Evolutionary conservation across 306 rosid genomes (phyloP).

Genomic region (Lathyrus oleraceus): DNA sequence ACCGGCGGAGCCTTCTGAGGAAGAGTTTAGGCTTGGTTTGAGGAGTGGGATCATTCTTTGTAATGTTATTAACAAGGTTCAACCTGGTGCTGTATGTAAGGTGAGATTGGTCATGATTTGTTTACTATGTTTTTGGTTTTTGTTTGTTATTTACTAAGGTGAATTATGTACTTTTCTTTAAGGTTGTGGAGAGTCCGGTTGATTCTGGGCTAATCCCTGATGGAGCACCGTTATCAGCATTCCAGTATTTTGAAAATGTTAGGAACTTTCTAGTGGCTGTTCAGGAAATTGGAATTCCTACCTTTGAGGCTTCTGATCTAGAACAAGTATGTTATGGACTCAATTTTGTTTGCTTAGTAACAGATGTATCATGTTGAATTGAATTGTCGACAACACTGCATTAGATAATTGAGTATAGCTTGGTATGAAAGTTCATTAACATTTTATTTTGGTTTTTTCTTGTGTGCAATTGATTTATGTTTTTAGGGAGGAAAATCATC

Average conservation of each 20-base stretch:
- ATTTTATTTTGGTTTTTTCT: conserved; percentile 12
- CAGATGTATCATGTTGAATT: conserved; percentile 5
- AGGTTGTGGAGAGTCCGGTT: conserved; percentile 95
- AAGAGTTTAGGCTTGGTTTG: conserved; percentile 92
- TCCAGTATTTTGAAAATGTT: conserved; percentile 91
- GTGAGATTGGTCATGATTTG: conserved; percentile 42
- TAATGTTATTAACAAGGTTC: conserved; percentile 80
- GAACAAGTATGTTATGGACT: conserved; percentile 74
- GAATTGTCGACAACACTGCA: conserved; percentile 2
- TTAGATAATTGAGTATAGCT: conserved; percentile 8
- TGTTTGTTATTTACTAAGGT: not conserved
- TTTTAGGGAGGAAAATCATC: conserved; percentile 87
- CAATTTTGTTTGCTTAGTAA: not conserved
- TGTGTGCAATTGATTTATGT: conserved; percentile 21
- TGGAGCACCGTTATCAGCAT: conserved; percentile 89
- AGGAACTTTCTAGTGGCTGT: conserved; percentile 85
- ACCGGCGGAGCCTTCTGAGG: conserved; percentile 97
- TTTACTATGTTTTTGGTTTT: not conserved
- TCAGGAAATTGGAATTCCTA: conserved; percentile 82
- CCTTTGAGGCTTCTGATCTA: conserved; percentile 93
- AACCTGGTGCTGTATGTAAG: conserved; percentile 84
- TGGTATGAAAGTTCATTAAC: conserved; percentile 1
- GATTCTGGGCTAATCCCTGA: conserved; percentile 77
- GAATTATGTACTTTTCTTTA: conserved; percentile 4
- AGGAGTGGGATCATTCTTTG: conserved; percentile 94